Percentiles rank a stretch among this genome's conserved stretches.
phyloP scores from a whole-genome alignment of 1,284 basidiomycete genomes.

The Neotropicomus parvogracilis region DNA sequence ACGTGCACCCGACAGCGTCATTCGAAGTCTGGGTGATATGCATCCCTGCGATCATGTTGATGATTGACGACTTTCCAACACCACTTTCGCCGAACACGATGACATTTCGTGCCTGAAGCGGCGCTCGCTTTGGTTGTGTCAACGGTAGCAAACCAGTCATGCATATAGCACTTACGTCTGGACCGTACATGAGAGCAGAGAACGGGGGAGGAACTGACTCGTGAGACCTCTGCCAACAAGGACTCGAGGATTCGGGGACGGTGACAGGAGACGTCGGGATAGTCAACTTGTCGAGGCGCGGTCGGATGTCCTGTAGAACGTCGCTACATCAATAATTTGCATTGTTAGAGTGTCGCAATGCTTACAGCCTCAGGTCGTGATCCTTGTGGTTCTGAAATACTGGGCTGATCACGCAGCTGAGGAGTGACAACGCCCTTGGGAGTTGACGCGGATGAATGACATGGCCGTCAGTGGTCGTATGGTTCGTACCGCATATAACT shows the following conservation, averaged over 20 bases:
- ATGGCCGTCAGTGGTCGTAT: not conserved
- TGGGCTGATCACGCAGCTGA: conserved; percentile 5
- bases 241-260: not conserved
- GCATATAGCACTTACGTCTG: conserved; percentile 12
- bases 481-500: not conserved
- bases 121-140: conserved; percentile 11
- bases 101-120: conserved; percentile 22
- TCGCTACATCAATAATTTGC: conserved; percentile 8
- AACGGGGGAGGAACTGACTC: conserved; percentile 7
- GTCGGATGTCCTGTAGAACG: conserved; percentile 12
- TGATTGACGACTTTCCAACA: conserved; percentile 33
- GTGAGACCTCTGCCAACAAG: conserved; percentile 12
- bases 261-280: conserved; percentile 12
- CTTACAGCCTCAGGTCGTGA: conserved; percentile 1
- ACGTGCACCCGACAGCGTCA: conserved; percentile 28
- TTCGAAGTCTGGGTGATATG: conserved; percentile 26
- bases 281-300: conserved; percentile 8
- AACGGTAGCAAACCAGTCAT: not conserved
- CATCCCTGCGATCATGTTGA: conserved; percentile 28
- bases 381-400: not conserved
- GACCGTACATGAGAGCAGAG: conserved; percentile 5
- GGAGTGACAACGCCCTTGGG: conserved; percentile 7
- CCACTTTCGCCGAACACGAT: conserved; percentile 32
- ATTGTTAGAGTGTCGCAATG: not conserved
- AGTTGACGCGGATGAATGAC: conserved; percentile 14